A percentile compares a stretch with the other conserved stretches of the same genome.
phyloP scores from a whole-genome alignment of 305 asterid genomes.

The Fraxinus paxiana region DNA sequence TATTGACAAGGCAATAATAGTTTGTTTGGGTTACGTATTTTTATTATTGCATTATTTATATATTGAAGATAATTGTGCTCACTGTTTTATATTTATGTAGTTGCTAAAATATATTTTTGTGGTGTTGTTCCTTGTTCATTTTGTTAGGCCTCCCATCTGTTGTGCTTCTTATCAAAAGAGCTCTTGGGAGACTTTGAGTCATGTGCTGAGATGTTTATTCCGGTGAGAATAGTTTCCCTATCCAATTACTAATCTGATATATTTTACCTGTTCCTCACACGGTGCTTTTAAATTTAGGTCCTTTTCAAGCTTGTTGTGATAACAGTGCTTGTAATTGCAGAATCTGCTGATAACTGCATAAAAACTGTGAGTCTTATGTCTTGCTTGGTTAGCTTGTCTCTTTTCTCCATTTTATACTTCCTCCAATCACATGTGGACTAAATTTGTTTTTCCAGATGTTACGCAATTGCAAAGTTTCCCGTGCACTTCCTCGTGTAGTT shows the following conservation, averaged over 20 bases:
- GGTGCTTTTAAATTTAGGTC: conserved; percentile 53
- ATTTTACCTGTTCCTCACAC: conserved; percentile 36
- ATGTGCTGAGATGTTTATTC: conserved; percentile 95
- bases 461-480: conserved; percentile 93
- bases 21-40: not conserved
- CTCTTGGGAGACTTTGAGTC: conserved; percentile 94
- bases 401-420: not conserved
- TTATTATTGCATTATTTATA: conserved; percentile 7
- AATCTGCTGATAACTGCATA: conserved; percentile 97
- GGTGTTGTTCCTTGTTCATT: conserved; percentile 19
- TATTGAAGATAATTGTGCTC: not conserved
- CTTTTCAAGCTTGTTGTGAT: conserved; percentile 99
- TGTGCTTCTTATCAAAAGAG: conserved; percentile 82
- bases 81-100: not conserved
- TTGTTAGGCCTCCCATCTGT: conserved; percentile 77
- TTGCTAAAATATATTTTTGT: conserved; percentile 10
- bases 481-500: conserved; percentile 80
- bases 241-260: conserved; percentile 13
- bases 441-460: conserved; percentile 61
- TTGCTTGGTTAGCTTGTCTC: conserved; percentile 16
- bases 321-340: conserved; percentile 97
- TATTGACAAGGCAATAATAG: conserved; percentile 7
- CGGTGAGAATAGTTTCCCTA: conserved; percentile 54
- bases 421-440: conserved; percentile 17
- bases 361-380: conserved; percentile 61